These are phyloP conservation scores for Penicillium longicatenatum DNA, from an alignment of 495 filamentous ascomycete genomes.

Conservation along the genomic window DNA sequence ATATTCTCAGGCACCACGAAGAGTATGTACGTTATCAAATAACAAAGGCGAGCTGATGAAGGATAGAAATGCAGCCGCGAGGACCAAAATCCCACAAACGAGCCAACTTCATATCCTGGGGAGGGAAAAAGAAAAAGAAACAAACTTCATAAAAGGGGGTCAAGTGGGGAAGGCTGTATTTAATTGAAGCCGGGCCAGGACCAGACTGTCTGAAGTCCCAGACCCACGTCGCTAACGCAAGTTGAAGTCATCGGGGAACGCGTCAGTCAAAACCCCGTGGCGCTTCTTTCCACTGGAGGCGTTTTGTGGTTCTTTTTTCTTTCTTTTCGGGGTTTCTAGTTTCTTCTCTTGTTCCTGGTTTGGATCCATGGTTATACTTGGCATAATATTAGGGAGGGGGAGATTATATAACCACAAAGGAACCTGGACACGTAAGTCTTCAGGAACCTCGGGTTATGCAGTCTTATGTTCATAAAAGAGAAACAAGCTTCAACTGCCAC, in stretches of 20 bases:
- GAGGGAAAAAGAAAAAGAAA: not conserved
- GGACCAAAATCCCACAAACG: constrained; percentile 19
- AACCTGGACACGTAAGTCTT: not conserved
- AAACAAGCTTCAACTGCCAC: not conserved
- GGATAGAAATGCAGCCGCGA: not conserved
- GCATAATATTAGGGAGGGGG: not conserved
- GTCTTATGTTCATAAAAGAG: not conserved
- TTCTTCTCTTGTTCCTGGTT: not conserved
- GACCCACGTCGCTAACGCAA: constrained; percentile 31
- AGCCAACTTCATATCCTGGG: constrained; percentile 20
- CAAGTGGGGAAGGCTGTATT: not conserved
- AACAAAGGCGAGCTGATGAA: not conserved
- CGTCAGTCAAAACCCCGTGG: constrained; percentile 14
- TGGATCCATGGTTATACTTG: not conserved
- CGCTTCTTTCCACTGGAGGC: not conserved
- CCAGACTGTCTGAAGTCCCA: constrained; percentile 5
- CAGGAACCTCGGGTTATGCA: not conserved
- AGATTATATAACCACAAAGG: not conserved
- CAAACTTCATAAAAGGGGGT: not conserved
- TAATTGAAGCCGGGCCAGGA: not conserved
- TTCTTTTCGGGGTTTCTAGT: too few relatives aligned
- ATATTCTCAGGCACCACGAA: not conserved
- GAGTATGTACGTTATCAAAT: not conserved
- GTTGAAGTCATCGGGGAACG: constrained; percentile 24
- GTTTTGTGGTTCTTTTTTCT: too few relatives aligned